phyloP scores from a whole-genome alignment of 768 basidiomycete genomes.

The Termitomyces sp. region DNA sequence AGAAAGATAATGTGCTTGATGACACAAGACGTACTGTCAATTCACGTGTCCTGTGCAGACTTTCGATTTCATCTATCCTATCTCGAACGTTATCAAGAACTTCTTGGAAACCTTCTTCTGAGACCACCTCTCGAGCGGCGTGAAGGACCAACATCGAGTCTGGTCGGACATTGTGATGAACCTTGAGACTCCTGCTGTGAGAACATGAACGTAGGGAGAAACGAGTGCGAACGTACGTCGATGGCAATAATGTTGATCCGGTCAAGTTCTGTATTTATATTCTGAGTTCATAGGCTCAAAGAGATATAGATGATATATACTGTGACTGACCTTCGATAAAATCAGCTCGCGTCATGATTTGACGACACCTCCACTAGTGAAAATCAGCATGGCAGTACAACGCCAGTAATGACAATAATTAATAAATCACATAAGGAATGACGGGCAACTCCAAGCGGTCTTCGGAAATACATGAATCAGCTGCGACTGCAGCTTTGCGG shows the following conservation, averaged over 20 bases:
- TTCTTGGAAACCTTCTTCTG: slow-evolving; percentile 78
- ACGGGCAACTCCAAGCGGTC: slow-evolving; percentile 51
- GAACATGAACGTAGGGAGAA: not conserved
- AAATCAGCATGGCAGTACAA: slow-evolving; percentile 1
- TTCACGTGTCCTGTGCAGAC: slow-evolving; percentile 73
- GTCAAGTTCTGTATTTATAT: slow-evolving; percentile 46
- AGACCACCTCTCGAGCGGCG: slow-evolving; percentile 65
- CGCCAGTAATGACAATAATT: not conserved
- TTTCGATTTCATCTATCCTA: slow-evolving; percentile 85
- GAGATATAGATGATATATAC: not conserved
- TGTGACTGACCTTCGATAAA: slow-evolving; percentile 62
- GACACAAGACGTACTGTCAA: slow-evolving; percentile 45
- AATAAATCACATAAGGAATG: slow-evolving; percentile 51
- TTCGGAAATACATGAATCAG: slow-evolving; percentile 25
- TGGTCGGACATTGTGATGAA: slow-evolving; percentile 70
- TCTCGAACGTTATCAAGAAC: slow-evolving; percentile 65
- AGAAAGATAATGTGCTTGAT: not conserved
- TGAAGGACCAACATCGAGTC: slow-evolving; percentile 76
- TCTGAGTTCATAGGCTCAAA: not conserved
- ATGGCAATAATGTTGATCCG: slow-evolving; percentile 71
- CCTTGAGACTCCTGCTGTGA: slow-evolving; percentile 28
- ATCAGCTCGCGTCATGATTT: slow-evolving; percentile 82
- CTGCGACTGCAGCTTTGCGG: slow-evolving; percentile 32
- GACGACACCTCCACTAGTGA: slow-evolving; percentile 57
- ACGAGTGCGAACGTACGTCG: slow-evolving; percentile 44